A percentile compares a stretch with the other conserved stretches of the same genome.
Evolutionary conservation across 257 asterid genomes (phyloP).

Genomic region (Fraxinus americana): DNA sequence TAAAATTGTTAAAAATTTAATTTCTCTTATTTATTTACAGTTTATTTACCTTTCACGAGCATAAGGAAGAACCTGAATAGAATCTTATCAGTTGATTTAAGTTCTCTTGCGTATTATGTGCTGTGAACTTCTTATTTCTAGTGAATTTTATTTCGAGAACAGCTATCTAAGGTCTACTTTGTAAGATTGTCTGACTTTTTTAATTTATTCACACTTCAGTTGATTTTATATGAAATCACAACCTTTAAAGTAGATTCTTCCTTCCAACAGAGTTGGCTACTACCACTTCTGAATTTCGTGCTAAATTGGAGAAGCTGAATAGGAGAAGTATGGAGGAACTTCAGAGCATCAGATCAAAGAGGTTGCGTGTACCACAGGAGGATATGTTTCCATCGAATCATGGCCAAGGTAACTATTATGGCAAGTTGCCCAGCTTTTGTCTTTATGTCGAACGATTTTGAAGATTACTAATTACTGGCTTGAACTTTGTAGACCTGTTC

Average conservation of each 20-base stretch:
- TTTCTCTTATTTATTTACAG: not conserved
- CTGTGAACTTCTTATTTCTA: not conserved
- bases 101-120: not conserved
- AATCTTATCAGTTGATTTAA: not conserved
- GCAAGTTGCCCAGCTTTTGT: slow-evolving; percentile 14
- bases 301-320: slow-evolving; percentile 49
- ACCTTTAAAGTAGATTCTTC: slow-evolving; percentile 1
- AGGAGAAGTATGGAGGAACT: slow-evolving; percentile 44
- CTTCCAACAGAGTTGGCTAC: slow-evolving; percentile 50
- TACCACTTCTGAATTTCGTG: slow-evolving; percentile 49
- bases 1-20: not conserved
- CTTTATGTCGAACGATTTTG: not conserved
- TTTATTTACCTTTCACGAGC: not conserved
- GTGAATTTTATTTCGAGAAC: not conserved
- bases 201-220: not conserved
- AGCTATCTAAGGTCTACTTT: not conserved
- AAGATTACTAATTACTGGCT: slow-evolving; percentile 24
- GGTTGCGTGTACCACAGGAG: slow-evolving; percentile 21
- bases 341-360: slow-evolving; percentile 30
- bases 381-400: slow-evolving; percentile 26
- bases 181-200: slow-evolving; percentile 14
- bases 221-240: slow-evolving; percentile 10
- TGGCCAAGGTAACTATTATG: slow-evolving; percentile 33
- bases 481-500: slow-evolving; percentile 42
- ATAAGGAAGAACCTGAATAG: not conserved